Percentiles rank a stretch among this genome's conserved stretches.
Evolutionary conservation across 1,284 basidiomycete species (phyloP).

Genomic region (Ceratobasidium sp.): DNA sequence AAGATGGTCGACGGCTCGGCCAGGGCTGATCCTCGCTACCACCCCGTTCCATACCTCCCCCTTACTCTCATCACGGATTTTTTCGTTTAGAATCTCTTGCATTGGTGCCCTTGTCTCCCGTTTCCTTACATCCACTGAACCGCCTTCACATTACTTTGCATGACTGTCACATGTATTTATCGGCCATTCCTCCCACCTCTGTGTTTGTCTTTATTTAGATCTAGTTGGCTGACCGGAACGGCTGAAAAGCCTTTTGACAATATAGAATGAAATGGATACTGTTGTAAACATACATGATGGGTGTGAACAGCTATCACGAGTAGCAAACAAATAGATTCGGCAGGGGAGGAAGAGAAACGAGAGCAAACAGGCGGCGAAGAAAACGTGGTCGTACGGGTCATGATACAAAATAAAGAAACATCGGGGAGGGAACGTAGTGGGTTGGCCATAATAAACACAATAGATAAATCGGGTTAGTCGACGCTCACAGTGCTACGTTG

Average conservation of each 20-base stretch:
- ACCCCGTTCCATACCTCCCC: neutral
- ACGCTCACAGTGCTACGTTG: constrained; percentile 61
- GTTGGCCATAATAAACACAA: constrained; percentile 42
- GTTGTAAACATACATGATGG: constrained; percentile 46
- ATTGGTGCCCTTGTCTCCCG: constrained; percentile 28
- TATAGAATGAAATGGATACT: constrained; percentile 41
- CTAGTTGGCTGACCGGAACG: constrained; percentile 9
- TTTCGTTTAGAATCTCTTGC: constrained; percentile 45
- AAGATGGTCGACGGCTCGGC: constrained; percentile 37
- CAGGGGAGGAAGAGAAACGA: constrained; percentile 9
- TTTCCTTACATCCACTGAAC: constrained; percentile 33
- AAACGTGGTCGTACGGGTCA: neutral
- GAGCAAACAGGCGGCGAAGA: neutral
- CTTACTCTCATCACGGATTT: constrained; percentile 25
- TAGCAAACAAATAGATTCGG: constrained; percentile 21
- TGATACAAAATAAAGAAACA: constrained; percentile 32
- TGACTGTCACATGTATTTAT: constrained; percentile 40
- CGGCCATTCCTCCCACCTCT: constrained; percentile 12
- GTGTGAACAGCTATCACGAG: constrained; percentile 22
- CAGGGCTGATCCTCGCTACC: constrained; percentile 1
- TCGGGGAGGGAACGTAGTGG: constrained; percentile 22
- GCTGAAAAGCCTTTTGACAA: neutral
- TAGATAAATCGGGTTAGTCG: constrained; percentile 23
- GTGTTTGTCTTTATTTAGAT: constrained; percentile 41
- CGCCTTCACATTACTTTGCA: constrained; percentile 36